phyloP scores from a whole-genome alignment of 805 yeast genomes.

The Candida taoyuanica region DNA sequence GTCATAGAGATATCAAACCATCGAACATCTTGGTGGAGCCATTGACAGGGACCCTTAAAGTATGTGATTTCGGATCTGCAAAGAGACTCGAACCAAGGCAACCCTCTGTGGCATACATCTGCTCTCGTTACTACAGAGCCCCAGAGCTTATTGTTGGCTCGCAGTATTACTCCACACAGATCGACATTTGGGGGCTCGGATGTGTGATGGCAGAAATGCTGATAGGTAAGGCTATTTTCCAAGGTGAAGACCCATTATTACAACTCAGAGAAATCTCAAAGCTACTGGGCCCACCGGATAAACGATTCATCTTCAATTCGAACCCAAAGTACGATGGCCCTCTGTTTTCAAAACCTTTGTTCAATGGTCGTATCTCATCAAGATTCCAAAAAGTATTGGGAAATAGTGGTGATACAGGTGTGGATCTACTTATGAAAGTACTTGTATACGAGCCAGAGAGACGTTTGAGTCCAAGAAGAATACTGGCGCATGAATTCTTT shows the following conservation, averaged over 20 bases:
- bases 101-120: conserved; percentile 92
- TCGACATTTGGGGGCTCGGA: conserved; percentile 97
- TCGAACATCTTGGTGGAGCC: conserved; percentile 79
- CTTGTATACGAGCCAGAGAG: conserved; percentile 87
- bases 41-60: conserved; percentile 56
- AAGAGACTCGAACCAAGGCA: conserved; percentile 72
- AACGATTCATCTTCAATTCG: conserved; percentile 63
- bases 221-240: conserved; percentile 90
- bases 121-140: conserved; percentile 92
- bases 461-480: conserved; percentile 75
- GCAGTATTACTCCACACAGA: conserved; percentile 79
- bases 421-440: conserved; percentile 75
- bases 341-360: conserved; percentile 60
- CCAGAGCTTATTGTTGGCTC: conserved; percentile 95
- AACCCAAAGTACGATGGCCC: conserved; percentile 77
- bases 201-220: conserved; percentile 95
- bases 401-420: conserved; percentile 78
- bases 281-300: conserved; percentile 82
- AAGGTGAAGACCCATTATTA: conserved; percentile 83
- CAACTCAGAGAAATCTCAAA: conserved; percentile 90
- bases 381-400: conserved; percentile 64
- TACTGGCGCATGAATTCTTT: conserved; percentile 85
- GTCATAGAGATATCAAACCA: conserved; percentile 84
- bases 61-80: conserved; percentile 85
- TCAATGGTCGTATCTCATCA: conserved; percentile 48